Conservation (phyloP, 2,329 filamentous ascomycete species). For the Thielaviopsis musarum region DNA sequence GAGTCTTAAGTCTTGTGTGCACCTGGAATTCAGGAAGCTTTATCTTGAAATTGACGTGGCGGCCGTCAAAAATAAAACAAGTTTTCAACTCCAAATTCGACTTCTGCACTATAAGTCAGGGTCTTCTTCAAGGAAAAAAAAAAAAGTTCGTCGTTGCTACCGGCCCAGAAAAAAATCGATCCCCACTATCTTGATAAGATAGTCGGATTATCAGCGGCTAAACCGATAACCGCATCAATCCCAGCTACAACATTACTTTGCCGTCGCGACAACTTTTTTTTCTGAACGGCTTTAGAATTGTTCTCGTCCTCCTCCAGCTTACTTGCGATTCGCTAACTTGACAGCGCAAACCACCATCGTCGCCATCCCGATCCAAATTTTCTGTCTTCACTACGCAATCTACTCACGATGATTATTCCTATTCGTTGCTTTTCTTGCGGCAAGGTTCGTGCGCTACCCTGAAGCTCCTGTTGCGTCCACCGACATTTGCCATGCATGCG, state of each 20-base stretch:
- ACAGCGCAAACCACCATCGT: background rate
- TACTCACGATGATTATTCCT: conserved; percentile 80
- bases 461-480: background rate
- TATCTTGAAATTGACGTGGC: background rate
- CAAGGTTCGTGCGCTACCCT: conserved; percentile 47
- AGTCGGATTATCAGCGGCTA: conserved; percentile 4
- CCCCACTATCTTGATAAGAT: conserved; percentile 13
- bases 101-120: background rate
- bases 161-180: conserved; percentile 11
- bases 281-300: background rate
- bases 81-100: background rate
- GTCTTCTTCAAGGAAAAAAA: conserved; percentile 8
- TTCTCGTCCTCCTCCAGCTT: background rate
- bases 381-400: background rate
- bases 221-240: conserved; percentile 1
- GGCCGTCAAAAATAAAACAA: background rate
- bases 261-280: conserved; percentile 10
- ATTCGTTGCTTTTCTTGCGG: conserved; percentile 98
- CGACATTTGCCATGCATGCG: background rate
- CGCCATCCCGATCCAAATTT: background rate
- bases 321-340: background rate
- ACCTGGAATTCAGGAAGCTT: background rate
- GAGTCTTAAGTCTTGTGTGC: background rate
- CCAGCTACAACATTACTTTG: background rate
- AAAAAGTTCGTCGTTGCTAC: conserved; percentile 9